These are phyloP conservation scores for Lactarius psammicola DNA, from an alignment of 768 basidiomycete genomes.

Conservation along the genomic window DNA sequence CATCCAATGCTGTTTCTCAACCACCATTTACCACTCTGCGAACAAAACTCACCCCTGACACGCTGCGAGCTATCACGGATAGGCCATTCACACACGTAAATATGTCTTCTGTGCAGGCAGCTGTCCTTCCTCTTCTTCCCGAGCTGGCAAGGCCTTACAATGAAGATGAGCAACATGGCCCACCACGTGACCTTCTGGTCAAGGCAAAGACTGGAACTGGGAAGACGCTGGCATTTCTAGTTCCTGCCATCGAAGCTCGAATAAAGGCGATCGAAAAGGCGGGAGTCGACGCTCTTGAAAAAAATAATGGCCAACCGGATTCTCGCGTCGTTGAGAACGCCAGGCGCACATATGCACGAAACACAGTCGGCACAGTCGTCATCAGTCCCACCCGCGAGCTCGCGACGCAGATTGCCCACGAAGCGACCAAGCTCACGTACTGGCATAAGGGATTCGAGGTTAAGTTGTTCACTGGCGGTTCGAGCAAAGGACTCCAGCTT, in stretches of 20 bases:
- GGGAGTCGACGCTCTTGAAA: slow-evolving; percentile 41
- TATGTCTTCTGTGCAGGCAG: slow-evolving; percentile 82
- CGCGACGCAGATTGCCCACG: slow-evolving; percentile 85
- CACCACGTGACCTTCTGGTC: slow-evolving; percentile 70
- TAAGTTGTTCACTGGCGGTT: slow-evolving; percentile 75
- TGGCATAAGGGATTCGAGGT: slow-evolving; percentile 67
- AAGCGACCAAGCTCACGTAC: slow-evolving; percentile 63
- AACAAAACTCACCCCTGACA: slow-evolving; percentile 36
- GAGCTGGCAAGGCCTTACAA: slow-evolving; percentile 56
- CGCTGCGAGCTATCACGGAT: slow-evolving; percentile 57
- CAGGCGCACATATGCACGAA: slow-evolving; percentile 40
- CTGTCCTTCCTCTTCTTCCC: slow-evolving; percentile 76
- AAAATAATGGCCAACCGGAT: slow-evolving; percentile 43
- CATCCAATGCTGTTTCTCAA: not conserved
- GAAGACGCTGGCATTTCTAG: slow-evolving; percentile 85
- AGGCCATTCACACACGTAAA: slow-evolving; percentile 62
- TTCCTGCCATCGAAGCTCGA: slow-evolving; percentile 82
- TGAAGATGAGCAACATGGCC: slow-evolving; percentile 30
- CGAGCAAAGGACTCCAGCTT: slow-evolving; percentile 62
- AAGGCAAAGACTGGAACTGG: slow-evolving; percentile 89
- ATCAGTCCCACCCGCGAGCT: slow-evolving; percentile 89
- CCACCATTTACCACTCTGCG: slow-evolving; percentile 37
- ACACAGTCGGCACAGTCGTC: slow-evolving; percentile 68
- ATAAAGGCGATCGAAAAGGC: slow-evolving; percentile 53
- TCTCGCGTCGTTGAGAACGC: slow-evolving; percentile 36